phyloP scores from a whole-genome alignment of 1,284 basidiomycete species.

The Sporisorium scitamineum region DNA sequence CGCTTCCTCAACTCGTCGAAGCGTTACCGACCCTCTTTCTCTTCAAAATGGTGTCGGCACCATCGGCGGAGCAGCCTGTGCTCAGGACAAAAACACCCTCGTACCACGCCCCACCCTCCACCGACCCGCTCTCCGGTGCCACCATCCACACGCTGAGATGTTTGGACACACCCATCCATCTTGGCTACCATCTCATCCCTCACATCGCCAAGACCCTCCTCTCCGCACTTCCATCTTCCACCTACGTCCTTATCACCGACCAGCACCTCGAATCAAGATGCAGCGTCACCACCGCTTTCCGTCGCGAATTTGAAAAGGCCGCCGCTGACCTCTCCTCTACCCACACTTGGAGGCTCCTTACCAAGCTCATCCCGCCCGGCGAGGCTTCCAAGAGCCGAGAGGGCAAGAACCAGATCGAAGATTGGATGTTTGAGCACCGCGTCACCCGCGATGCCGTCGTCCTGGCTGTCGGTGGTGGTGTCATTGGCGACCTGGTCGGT shows the following conservation, averaged over 20 bases:
- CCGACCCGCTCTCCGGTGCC: conserved; percentile 55
- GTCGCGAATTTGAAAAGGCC: conserved; percentile 53
- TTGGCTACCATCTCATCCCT: conserved; percentile 67
- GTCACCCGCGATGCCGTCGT: conserved; percentile 95
- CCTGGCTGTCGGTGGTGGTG: conserved; percentile 93
- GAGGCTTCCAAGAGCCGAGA: conserved; percentile 91
- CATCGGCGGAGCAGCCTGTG: conserved; percentile 33
- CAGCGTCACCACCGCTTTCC: conserved; percentile 69
- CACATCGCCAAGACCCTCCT: conserved; percentile 77
- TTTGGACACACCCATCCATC: conserved; percentile 64
- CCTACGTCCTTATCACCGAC: conserved; percentile 94
- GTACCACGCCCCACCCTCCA: conserved; percentile 65
- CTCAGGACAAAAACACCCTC: conserved; percentile 63
- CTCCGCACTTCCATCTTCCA: conserved; percentile 80
- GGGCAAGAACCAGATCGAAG: conserved; percentile 93
- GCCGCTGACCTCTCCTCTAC: conserved; percentile 62
- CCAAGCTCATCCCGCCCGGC: conserved; percentile 85
- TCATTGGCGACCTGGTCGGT: conserved; percentile 92
- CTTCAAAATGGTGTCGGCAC: conserved; percentile 26
- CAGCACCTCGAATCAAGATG: conserved; percentile 77
- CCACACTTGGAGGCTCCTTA: conserved; percentile 77
- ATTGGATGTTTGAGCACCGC: conserved; percentile 87
- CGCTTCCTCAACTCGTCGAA: conserved; percentile 2
- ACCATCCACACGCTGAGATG: conserved; percentile 64
- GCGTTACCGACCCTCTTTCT: background rate